A percentile compares a stretch with the other conserved stretches of the same genome.
phyloP scores from a whole-genome alignment of 2,329 filamentous ascomycete genomes.

The Elsinoe ampelina region DNA sequence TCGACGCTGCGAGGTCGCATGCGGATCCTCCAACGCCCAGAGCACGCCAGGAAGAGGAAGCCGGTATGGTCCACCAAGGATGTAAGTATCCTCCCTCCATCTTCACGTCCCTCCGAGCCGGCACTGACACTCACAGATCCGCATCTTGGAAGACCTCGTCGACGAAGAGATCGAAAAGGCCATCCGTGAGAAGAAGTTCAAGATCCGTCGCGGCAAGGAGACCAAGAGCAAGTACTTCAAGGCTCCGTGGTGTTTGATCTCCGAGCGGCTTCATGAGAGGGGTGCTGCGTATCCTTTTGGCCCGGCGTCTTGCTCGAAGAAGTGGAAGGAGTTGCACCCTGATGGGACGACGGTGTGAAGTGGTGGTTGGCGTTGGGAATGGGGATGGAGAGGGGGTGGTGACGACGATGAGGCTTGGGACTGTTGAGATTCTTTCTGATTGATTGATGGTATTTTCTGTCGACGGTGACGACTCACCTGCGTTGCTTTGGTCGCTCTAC shows the following conservation, averaged over 20 bases:
- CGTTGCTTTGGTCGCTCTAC: too few relatives aligned
- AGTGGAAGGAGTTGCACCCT: slow-evolving; percentile 42
- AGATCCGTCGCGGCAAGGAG: neutral
- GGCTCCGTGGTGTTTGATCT: slow-evolving; percentile 47
- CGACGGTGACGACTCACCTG: too few relatives aligned
- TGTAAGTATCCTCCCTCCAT: slow-evolving; percentile 41
- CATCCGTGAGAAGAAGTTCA: neutral
- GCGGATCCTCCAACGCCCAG: slow-evolving; percentile 55
- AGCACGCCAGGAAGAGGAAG: slow-evolving; percentile 53
- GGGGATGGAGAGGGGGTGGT: neutral
- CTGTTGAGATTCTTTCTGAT: too few relatives aligned
- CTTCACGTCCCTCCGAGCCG: neutral
- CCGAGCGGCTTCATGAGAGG: slow-evolving; percentile 42
- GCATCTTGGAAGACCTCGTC: slow-evolving; percentile 18
- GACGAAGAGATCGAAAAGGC: neutral
- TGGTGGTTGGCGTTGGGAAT: neutral
- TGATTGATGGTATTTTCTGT: too few relatives aligned
- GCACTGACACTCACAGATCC: slow-evolving; percentile 21
- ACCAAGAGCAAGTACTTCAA: neutral
- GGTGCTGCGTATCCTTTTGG: slow-evolving; percentile 52
- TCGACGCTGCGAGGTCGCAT: slow-evolving; percentile 63
- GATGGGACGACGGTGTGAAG: neutral
- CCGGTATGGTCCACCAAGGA: slow-evolving; percentile 56
- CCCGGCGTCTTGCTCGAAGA: slow-evolving; percentile 53
- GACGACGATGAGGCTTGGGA: neutral